Percentiles rank a stretch among this genome's conserved stretches.
phyloP scores from a whole-genome alignment of 202 grass and related monocot species.

The Elaeis oleifera region DNA sequence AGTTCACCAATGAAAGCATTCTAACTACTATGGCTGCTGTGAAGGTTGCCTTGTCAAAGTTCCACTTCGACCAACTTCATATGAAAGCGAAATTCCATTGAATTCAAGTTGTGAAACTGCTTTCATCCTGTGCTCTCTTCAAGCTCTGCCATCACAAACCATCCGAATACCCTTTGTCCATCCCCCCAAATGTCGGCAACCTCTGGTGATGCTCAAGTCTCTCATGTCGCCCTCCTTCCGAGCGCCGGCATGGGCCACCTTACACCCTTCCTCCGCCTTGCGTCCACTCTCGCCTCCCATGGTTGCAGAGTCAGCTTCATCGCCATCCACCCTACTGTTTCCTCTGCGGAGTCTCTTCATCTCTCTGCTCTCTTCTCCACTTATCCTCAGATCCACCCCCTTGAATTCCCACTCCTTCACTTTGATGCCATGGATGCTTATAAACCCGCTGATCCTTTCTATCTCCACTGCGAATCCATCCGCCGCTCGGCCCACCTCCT shows the following conservation, averaged over 20 bases:
- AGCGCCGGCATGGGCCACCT: conserved; percentile 82
- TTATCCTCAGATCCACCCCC: conserved; percentile 31
- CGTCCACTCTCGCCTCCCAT: conserved; percentile 19
- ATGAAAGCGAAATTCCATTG: no score
- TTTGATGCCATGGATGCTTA: conserved; percentile 34
- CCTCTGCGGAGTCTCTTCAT: conserved; percentile 42
- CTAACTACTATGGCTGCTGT: no score
- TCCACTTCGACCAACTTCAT: no score
- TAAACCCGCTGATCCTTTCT: conserved; percentile 50
- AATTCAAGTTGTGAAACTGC: no score
- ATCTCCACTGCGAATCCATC: conserved; percentile 46
- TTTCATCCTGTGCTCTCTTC: no score
- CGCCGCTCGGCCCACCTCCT: conserved; percentile 36
- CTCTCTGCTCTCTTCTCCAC: conserved; percentile 26
- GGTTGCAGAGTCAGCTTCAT: conserved; percentile 51
- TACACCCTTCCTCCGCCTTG: conserved; percentile 42
- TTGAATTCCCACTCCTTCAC: conserved; percentile 36
- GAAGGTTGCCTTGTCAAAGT: no score
- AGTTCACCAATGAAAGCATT: no score
- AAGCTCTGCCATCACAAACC: no score
- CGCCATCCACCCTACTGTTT: conserved; percentile 44
- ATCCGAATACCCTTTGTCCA: no score
- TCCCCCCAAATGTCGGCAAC: neutral
- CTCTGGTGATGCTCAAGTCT: neutral
- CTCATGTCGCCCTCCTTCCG: conserved; percentile 58